A percentile compares a stretch with the other conserved stretches of the same genome.
phyloP scores from a whole-genome alignment of 2,329 filamentous ascomycete species.

The Alternaria alternata region DNA sequence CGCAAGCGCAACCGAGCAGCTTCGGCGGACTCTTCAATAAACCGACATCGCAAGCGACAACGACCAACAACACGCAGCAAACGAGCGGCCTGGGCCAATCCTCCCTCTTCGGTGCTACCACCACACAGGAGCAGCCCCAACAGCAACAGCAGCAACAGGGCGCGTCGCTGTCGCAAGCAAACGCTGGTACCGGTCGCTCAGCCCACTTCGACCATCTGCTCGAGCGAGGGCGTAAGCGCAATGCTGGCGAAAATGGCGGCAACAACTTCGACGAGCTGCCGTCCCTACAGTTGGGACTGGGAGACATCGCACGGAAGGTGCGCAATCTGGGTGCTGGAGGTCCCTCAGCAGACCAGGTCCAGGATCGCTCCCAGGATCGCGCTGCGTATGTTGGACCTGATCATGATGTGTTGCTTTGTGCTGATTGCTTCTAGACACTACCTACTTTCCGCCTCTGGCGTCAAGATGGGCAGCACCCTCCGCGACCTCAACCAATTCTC shows the following conservation, averaged over 20 bases:
- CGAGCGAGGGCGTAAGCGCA: constrained; percentile 72
- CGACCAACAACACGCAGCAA: constrained; percentile 38
- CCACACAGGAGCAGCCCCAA: constrained; percentile 40
- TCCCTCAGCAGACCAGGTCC: constrained; percentile 61
- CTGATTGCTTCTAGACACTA: constrained; percentile 72
- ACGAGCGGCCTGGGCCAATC: constrained; percentile 37
- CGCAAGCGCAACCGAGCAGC: constrained; percentile 33
- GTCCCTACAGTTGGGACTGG: constrained; percentile 86
- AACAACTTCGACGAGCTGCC: constrained; percentile 78
- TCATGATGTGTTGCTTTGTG: not conserved
- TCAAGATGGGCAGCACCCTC: constrained; percentile 84
- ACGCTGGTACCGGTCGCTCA: constrained; percentile 53
- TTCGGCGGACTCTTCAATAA: constrained; percentile 36
- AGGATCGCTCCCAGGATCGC: constrained; percentile 51
- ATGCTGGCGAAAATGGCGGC: constrained; percentile 69
- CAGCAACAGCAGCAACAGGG: constrained; percentile 37
- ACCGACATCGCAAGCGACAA: constrained; percentile 39
- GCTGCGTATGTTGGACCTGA: constrained; percentile 59
- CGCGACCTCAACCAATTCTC: constrained; percentile 86
- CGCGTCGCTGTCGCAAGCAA: constrained; percentile 45
- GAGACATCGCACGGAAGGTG: constrained; percentile 80
- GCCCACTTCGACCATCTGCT: constrained; percentile 71
- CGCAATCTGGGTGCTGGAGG: constrained; percentile 80
- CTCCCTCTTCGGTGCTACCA: constrained; percentile 36
- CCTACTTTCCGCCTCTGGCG: constrained; percentile 89